Percentiles rank a stretch among this genome's conserved stretches.
Evolutionary conservation across 140 eudicot genomes (phyloP).

Genomic region (Erigeron philadelphicus): DNA sequence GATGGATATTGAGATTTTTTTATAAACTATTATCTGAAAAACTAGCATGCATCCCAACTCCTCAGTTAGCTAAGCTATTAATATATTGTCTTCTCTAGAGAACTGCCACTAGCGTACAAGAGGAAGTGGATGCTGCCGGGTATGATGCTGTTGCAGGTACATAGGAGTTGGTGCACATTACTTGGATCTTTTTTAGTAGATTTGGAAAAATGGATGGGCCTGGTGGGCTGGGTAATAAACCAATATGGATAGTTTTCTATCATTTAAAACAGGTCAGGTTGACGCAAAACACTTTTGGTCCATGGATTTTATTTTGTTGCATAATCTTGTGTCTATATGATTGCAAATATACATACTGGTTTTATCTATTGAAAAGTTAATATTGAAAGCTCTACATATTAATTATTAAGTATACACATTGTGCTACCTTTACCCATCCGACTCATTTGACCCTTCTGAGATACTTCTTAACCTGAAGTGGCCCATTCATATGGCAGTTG

Average conservation of each 20-base stretch:
- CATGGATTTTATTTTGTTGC: background rate
- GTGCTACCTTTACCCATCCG: background rate
- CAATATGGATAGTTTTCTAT: background rate
- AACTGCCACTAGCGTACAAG: slow-evolving; percentile 53
- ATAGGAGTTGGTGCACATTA: slow-evolving; percentile 15
- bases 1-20: background rate
- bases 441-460: slow-evolving; percentile 7
- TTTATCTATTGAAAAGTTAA: background rate
- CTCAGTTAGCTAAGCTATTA: slow-evolving; percentile 12
- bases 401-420: background rate
- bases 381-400: background rate
- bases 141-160: slow-evolving; percentile 70
- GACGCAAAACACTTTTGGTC: background rate
- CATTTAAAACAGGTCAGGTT: background rate
- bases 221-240: background rate
- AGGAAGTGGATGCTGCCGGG: slow-evolving; percentile 53
- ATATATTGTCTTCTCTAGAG: slow-evolving; percentile 38
- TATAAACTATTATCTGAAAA: background rate
- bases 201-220: background rate
- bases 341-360: background rate
- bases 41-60: no score
- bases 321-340: background rate
- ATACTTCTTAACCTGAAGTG: background rate
- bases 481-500: background rate
- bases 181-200: background rate